Evolutionary conservation across 2,329 filamentous ascomycete species (phyloP), one percentile per base, ranked within the genome.

Genomic region (Phyllosticta citriasiana): DNA sequence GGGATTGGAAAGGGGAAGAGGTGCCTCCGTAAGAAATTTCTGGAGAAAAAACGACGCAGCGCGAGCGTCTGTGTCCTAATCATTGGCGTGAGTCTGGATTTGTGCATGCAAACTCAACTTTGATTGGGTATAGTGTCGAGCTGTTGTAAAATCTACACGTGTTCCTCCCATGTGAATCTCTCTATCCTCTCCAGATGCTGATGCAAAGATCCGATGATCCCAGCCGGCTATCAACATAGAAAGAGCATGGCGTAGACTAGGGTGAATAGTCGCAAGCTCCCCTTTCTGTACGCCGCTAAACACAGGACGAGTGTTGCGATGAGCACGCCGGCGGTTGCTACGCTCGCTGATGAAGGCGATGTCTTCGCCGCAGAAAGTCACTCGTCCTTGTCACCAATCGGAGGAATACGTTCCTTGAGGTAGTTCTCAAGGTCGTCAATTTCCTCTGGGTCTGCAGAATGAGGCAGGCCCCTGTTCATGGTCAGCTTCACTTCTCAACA

Each of bases 391-490:
- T 71, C 77, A 8, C 74, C 77, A 53, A 80, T 69, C 2, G 77
- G 67, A 3, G 82, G 81, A 57, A 87, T 75, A 22, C 77, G 71
- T 66, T 79, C 75, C 56, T 78, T 76, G 57, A 87, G 74, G 70
- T 84, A 88, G 52, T 74, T 73, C 75, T 94, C 90, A 19, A 97
- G 79, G 67, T 96, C 88, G 64, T 94, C 84, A 60, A 97, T 84
- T 77, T 97, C 93, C 64, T 88, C 78, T 4, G 85, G 80, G 66
- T 86, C 86, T 1, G 91, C 91, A 4, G 86, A 88, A 72, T 97
- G 93, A 14, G 79, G 79, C 71, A 97, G 82, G 10, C 82, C 82
- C 62, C 87, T 89, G 53, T 12, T 8, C 3, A 14, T 5, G 16
- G 52, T 62, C 25, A 62, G 55, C 40, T 53, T 40, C 33, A 7